These are phyloP conservation scores for Tetracladium setigerum DNA, from an alignment of 495 filamentous ascomycete species.

Conservation along the genomic window DNA sequence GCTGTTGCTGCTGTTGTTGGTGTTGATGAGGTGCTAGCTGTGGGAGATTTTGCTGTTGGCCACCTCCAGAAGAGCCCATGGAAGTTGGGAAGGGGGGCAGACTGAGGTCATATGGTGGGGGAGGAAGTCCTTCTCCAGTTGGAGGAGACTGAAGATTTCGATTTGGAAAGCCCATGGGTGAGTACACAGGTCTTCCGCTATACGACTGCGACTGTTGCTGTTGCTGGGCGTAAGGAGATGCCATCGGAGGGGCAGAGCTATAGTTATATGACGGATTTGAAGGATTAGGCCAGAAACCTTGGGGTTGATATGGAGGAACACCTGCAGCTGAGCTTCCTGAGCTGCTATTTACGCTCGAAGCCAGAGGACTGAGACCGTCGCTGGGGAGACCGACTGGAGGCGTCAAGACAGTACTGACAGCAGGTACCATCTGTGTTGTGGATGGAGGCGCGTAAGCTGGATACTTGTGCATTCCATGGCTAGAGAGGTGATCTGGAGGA, in stretches of 20 bases:
- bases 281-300: constrained; percentile 44
- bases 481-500: constrained; percentile 36
- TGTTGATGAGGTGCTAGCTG: constrained; percentile 1
- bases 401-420: constrained; percentile 52
- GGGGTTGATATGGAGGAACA: constrained; percentile 37
- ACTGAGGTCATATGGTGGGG: constrained; percentile 53
- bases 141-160: constrained; percentile 38
- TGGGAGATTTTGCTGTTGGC: constrained; percentile 30
- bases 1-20: neutral
- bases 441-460: constrained; percentile 38
- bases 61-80: constrained; percentile 23
- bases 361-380: constrained; percentile 53
- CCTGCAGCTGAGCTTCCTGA: constrained; percentile 42
- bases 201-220: constrained; percentile 23
- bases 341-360: constrained; percentile 49
- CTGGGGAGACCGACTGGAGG: constrained; percentile 54
- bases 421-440: constrained; percentile 21
- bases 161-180: constrained; percentile 20
- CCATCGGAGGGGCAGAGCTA: constrained; percentile 34
- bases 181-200: constrained; percentile 30
- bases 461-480: constrained; percentile 30
- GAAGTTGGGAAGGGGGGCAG: constrained; percentile 51
- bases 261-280: constrained; percentile 43
- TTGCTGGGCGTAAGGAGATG: constrained; percentile 47
- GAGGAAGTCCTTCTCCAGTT: constrained; percentile 40